A percentile compares a stretch with the other conserved stretches of the same genome.
These are phyloP conservation scores for Cyclotella distinguenda DNA, from an alignment of 108 stramenopile genomes.

Conservation along the genomic window DNA sequence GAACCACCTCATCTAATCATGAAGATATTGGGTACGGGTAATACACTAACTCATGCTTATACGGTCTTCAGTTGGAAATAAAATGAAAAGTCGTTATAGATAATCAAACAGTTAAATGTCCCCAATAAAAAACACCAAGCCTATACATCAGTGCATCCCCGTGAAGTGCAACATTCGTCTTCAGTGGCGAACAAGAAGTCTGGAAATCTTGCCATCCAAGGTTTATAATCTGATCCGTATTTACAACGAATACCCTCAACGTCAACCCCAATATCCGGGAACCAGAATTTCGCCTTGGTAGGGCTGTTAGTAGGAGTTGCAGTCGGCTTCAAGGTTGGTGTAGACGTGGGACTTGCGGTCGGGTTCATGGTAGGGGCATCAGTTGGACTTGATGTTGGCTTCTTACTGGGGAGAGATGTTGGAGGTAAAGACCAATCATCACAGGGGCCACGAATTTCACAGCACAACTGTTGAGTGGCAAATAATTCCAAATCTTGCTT, in stretches of 20 bases:
- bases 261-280: not conserved
- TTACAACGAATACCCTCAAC: not conserved
- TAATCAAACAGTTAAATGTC: no score
- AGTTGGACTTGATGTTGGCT: not conserved
- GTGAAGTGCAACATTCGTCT: not conserved
- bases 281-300: not conserved
- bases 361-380: not conserved
- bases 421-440: not conserved
- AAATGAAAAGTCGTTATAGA: no score
- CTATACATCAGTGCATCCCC: no score
- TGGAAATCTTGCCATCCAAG: not conserved
- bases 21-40: no score
- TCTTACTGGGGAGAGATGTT: not conserved
- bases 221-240: not conserved
- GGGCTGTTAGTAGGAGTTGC: not conserved
- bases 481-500: not conserved
- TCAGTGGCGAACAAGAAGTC: conserved; percentile 1
- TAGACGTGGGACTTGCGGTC: not conserved
- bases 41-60: no score
- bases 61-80: no score
- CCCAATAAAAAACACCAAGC: no score
- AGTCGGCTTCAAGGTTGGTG: not conserved
- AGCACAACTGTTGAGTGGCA: not conserved
- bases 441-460: not conserved
- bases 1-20: no score